Evolutionary conservation across 495 filamentous ascomycete species (phyloP).

Genomic region (Cudoniella acicularis): DNA sequence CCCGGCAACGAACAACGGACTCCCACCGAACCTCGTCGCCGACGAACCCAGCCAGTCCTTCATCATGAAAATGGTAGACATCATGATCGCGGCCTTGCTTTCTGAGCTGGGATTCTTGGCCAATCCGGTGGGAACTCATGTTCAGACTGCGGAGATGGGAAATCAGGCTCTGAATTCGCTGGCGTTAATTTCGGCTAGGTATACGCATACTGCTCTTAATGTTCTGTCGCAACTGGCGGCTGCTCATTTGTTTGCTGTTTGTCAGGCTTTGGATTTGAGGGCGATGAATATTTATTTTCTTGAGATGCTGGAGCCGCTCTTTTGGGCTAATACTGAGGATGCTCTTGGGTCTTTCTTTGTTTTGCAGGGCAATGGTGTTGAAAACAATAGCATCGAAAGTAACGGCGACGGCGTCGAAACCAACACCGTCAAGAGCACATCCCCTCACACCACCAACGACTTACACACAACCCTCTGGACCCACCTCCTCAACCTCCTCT

Average conservation of each 20-base stretch:
- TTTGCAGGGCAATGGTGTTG: too few species aligned
- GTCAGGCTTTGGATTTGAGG: slow-evolving; percentile 44
- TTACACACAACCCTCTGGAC: too few species aligned
- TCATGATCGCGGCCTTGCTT: slow-evolving; percentile 61
- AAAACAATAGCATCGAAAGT: too few species aligned
- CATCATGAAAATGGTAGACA: slow-evolving; percentile 58
- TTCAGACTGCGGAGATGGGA: slow-evolving; percentile 56
- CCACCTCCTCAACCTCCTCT: slow-evolving; percentile 18
- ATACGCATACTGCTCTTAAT: slow-evolving; percentile 52
- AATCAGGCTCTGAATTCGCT: slow-evolving; percentile 62
- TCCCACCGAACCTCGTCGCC: slow-evolving; percentile 54
- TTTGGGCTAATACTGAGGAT: too few species aligned
- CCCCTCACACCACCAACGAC: too few species aligned
- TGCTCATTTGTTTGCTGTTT: slow-evolving; percentile 45
- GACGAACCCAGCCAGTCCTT: slow-evolving; percentile 57
- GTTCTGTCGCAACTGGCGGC: slow-evolving; percentile 50
- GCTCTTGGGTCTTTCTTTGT: too few species aligned
- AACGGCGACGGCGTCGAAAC: too few species aligned
- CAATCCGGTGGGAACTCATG: slow-evolving; percentile 53
- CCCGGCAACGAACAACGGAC: slow-evolving; percentile 51
- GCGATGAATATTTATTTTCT: slow-evolving; percentile 24
- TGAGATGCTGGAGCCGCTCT: too few species aligned
- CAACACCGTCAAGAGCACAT: too few species aligned
- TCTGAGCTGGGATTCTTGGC: slow-evolving; percentile 55
- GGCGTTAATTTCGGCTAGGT: slow-evolving; percentile 53